Conservation (phyloP, 495 filamentous ascomycete genomes). For the Penicilliopsis zonata region DNA sequence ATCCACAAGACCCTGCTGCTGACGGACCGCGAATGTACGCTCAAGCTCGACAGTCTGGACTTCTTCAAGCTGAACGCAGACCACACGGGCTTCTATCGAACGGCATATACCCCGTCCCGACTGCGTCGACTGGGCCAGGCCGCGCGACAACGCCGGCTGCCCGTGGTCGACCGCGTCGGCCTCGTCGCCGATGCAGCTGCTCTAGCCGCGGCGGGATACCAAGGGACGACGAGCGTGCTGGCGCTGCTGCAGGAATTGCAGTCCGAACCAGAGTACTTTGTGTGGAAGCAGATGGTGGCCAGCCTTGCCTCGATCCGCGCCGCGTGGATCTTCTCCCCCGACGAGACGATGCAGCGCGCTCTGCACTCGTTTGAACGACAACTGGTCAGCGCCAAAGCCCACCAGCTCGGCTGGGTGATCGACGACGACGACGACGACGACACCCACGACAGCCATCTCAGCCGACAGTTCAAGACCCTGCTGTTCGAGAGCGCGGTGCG, state of each 20-base stretch:
- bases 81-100: conserved; percentile 53
- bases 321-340: conserved; percentile 83
- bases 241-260: conserved; percentile 76
- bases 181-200: conserved; percentile 94
- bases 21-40: conserved; percentile 56
- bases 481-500: conserved; percentile 51
- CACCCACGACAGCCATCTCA: no score
- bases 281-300: conserved; percentile 83
- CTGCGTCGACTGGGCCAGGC: conserved; percentile 56
- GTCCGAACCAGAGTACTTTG: conserved; percentile 76
- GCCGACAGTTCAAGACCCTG: conserved; percentile 69
- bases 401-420: conserved; percentile 81
- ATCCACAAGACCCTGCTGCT: conserved; percentile 52
- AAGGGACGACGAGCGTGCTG: conserved; percentile 81
- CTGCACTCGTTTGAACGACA: conserved; percentile 72
- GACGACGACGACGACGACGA: conserved; percentile 67
- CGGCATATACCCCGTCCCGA: conserved; percentile 49
- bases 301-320: conserved; percentile 62
- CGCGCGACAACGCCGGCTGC: conserved; percentile 69
- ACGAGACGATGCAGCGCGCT: conserved; percentile 55
- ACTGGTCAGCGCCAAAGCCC: conserved; percentile 63
- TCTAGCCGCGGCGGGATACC: conserved; percentile 79
- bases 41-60: conserved; percentile 48
- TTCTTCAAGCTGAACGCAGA: conserved; percentile 63
- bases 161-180: conserved; percentile 86